Base-by-base conservation (phyloP, 2,329 filamentous ascomycete genomes). In the Ustulina deusta region DNA sequence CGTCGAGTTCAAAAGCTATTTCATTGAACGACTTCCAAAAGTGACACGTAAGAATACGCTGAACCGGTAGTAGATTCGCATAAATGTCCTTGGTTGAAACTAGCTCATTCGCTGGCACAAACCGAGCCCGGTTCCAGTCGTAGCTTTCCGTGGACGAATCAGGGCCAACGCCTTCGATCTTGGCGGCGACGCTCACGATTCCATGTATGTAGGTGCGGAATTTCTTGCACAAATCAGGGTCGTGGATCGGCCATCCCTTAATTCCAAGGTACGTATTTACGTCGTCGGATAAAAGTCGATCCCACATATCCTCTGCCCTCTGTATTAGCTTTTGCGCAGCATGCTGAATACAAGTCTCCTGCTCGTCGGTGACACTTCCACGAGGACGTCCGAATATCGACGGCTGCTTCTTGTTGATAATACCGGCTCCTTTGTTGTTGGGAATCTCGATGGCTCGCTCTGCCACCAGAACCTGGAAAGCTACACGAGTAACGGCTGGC, bases 381-480 rank as follows among this genome's bases (percentile, higher is more conserved):
- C 81, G 73, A 10, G 76, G 78, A 34, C 87, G 84, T 42, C 86
- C 84, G 20, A 68, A 62, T 44, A 63, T 44, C 22, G 68, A 66
- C n/a, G 3, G n/a, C 5, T 15, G 29, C 15, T 29, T 36, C 34
- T 38, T 61, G 17, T 40, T 49, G 17, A 17, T 49, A 13, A 13
- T 36, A 7, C 40, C 25, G 6, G 15, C 42, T 17, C 7, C 36
- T 20, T 52, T 15, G 5, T 17, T 36, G 15, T 17, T 27, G 15
- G 57, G 51, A 29, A 58, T 54, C 20, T 68, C 61, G 2, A 65
- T 3, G 25, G 66, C 89, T 59, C 86, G 82, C 73, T 92, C 90
- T 20, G 85, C 87, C 25, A 91, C 89, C 4, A 92, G 81, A 29
- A 90, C 84, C 11, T 83, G 81, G 71, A 90, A 91, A 0, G 89